Percentiles rank a stretch among this genome's conserved stretches.
Conservation (phyloP, 495 filamentous ascomycete species). For the Penicillium atrosanguineum region DNA sequence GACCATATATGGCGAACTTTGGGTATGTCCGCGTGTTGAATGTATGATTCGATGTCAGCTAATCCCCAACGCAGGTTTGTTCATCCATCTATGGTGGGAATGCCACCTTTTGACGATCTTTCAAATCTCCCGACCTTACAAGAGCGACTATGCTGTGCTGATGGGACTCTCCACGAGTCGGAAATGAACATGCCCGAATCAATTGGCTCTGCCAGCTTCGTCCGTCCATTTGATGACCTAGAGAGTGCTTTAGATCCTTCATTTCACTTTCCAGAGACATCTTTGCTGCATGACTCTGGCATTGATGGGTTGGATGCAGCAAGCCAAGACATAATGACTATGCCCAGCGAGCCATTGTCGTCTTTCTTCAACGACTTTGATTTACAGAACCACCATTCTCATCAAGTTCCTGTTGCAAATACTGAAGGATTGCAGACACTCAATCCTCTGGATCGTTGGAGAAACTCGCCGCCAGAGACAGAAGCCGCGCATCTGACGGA, state of each 20-base stretch:
- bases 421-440: neutral
- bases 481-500: slow-evolving; percentile 6
- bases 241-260: neutral
- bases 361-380: neutral
- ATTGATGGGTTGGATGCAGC: neutral
- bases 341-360: neutral
- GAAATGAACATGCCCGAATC: neutral
- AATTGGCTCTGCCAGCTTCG: neutral
- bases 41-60: neutral
- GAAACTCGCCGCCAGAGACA: slow-evolving; percentile 3
- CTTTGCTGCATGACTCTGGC: neutral
- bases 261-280: neutral
- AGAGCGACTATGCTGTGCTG: neutral
- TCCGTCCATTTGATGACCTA: neutral
- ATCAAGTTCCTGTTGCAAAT: neutral
- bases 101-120: neutral
- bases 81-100: neutral
- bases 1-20: neutral
- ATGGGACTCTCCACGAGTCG: neutral
- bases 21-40: neutral
- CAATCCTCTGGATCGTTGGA: slow-evolving; percentile 8
- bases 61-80: neutral
- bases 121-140: neutral
- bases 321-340: neutral
- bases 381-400: neutral